These are phyloP conservation scores for Zygosaccharomyces bisporus DNA, from an alignment of 805 yeast genomes.

Conservation along the genomic window DNA sequence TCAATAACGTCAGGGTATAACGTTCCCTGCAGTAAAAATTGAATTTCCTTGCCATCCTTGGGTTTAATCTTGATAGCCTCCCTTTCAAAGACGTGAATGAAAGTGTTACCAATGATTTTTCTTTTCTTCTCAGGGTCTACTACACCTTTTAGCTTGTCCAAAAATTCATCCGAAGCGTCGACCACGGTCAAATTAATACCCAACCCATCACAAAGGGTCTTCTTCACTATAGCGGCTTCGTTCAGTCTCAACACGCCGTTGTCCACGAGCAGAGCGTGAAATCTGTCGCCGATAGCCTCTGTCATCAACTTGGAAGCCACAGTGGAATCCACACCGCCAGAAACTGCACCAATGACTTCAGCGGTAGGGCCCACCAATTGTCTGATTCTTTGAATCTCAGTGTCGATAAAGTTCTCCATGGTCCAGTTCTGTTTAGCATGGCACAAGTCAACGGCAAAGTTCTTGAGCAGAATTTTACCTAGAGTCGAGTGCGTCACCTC, in stretches of 20 bases:
- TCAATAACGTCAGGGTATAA: slow-evolving; percentile 98
- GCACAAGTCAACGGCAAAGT: slow-evolving; percentile 92
- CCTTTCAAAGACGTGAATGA: slow-evolving; percentile 93
- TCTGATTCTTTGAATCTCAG: slow-evolving; percentile 91
- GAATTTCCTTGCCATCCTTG: slow-evolving; percentile 82
- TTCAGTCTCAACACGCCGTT: slow-evolving; percentile 96
- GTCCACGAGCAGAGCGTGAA: slow-evolving; percentile 97
- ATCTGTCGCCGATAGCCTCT: slow-evolving; percentile 97
- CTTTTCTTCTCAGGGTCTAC: slow-evolving; percentile 99
- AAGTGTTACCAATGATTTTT: slow-evolving; percentile 97
- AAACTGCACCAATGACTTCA: slow-evolving; percentile 98
- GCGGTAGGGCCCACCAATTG: slow-evolving; percentile 93
- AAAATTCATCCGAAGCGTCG: slow-evolving; percentile 89
- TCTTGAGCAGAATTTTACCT: slow-evolving; percentile 82
- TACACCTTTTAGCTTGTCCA: slow-evolving; percentile 82
- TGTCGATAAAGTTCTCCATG: slow-evolving; percentile 95
- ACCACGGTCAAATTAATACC: slow-evolving; percentile 93
- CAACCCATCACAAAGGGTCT: slow-evolving; percentile 85
- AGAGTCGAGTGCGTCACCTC: slow-evolving; percentile 95
- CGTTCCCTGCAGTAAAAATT: slow-evolving; percentile 93
- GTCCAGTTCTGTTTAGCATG: slow-evolving; percentile 88
- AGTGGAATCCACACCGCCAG: slow-evolving; percentile 99
- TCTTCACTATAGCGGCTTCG: slow-evolving; percentile 85
- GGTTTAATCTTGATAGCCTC: slow-evolving; percentile 92
- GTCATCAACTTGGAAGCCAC: slow-evolving; percentile 98